Base-by-base conservation (phyloP, 2,329 filamentous ascomycete genomes). In the Setomelanomma holmii region DNA sequence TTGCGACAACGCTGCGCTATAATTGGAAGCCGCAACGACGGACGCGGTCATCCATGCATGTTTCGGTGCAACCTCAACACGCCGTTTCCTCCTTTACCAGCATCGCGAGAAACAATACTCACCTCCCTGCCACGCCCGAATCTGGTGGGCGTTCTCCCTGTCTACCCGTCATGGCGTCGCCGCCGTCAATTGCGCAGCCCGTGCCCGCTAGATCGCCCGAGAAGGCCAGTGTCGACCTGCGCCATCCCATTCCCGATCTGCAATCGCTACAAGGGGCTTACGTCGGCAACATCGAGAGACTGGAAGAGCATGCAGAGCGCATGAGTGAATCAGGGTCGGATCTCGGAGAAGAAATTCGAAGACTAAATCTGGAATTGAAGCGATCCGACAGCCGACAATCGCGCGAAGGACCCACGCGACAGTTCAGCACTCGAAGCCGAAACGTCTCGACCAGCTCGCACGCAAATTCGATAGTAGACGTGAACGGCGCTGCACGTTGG, bases 281-380 rank as follows among this genome's bases (percentile, higher is more conserved):
- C 68, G 76, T 82, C 16, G 82, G 82, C 69, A 91, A 89, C 76
- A 86, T 93, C 56, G 86, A 87, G 60, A 84, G 87, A 43, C 84
- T 93, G 56, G 89, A 93, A 74, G 86, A 88, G 60, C 88, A 86
- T 10, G 89, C 89, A 42, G 89, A 92, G 74, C 83, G 86, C 59
- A 80, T 93, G 72, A 90, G 88, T 62, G 84, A 84, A 78, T 87
- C 86, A 50, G 82, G 81, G 40, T 89, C 87, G 56, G 90, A 89
- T 56, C 89, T 92, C 67, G 89, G 89, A 64, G 85, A 89, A 77
- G 89, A 90, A 62, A 93, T 92, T 64, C 84, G 88, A 53, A 85
- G 88, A 66, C 80, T 91, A 60, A 86, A 90, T 73, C 80, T 85
- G 55, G 86, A 90, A 73, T 79, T 89, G 68, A 90, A 90, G 75